Evolutionary conservation across 2,329 filamentous ascomycete genomes (phyloP).

Genomic region (Epichloe gansuensis): DNA sequence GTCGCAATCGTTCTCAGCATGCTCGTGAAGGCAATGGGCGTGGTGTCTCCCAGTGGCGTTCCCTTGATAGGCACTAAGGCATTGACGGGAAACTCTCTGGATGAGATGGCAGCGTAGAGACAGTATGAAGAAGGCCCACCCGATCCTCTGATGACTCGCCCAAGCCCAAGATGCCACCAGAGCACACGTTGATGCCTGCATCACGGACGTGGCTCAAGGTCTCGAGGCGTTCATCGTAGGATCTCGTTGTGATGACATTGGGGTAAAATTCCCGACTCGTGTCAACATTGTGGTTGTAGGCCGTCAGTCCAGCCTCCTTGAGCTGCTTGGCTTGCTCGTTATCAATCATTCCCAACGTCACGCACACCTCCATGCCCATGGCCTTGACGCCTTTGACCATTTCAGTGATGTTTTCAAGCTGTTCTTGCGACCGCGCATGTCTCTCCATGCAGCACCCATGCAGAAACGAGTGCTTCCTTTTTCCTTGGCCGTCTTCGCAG

Average conservation of each 20-base stretch:
- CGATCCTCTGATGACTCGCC: constrained; percentile 71
- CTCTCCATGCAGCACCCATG: constrained; percentile 89
- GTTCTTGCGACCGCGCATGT: constrained; percentile 85
- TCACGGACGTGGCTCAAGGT: constrained; percentile 72
- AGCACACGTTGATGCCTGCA: constrained; percentile 82
- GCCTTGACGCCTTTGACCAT: constrained; percentile 75
- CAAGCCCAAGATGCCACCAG: constrained; percentile 75
- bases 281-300: constrained; percentile 92
- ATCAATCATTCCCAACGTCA: constrained; percentile 92
- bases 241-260: constrained; percentile 70
- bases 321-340: constrained; percentile 67
- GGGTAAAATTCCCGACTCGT: constrained; percentile 85
- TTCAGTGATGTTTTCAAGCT: constrained; percentile 70
- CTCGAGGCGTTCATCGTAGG: constrained; percentile 74
- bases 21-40: constrained; percentile 63
- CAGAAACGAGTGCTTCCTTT: constrained; percentile 88
- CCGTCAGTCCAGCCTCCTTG: constrained; percentile 72
- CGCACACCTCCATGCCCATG: constrained; percentile 82
- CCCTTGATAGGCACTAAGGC: constrained; percentile 84
- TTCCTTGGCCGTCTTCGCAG: constrained; percentile 63
- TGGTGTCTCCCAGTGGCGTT: constrained; percentile 66
- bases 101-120: constrained; percentile 67
- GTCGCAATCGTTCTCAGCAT: constrained; percentile 76
- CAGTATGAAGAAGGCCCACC: constrained; percentile 71
- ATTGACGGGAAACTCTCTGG: constrained; percentile 86